Base-by-base conservation (phyloP, 2,329 filamentous ascomycete genomes). In the Orbilia quercus region DNA sequence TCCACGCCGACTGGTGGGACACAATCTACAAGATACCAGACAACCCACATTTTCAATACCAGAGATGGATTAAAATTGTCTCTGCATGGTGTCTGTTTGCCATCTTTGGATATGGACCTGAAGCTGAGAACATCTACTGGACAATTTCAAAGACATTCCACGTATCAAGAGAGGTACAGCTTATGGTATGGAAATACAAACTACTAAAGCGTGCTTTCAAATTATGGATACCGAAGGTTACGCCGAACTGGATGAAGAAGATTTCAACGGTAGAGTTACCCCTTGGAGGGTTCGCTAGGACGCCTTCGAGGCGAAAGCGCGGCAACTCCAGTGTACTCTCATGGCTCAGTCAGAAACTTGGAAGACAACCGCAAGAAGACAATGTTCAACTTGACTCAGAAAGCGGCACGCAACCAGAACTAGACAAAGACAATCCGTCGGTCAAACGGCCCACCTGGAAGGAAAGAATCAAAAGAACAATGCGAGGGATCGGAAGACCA, bases 91-190 rank as follows among this genome's bases (percentile, higher is more conserved):
- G 87, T 23, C 80, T 87, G 11, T 90, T 90, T 77, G 58, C 85
- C n/a, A 85, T 88, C 76, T 90, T 90, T 75, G 88, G 89, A 7
- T 84, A 87, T 14, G 88, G 88, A 28, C 82, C 81, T 23, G 88
- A 90, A 76, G 88, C 88, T 0, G 80, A 82, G 2, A 80, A 81
- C 22, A 84, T 86, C 79, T 89, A 89, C 77, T 81, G 81, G 58
- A 79, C 79, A 2, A 81, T 82, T 65, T 77, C 85, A 11, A 60
- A 67, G 40, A n/a, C 40, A 6, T 23, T 77, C 12, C 38, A 40
- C 9, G 20, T 65, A 9, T 34, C 47, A 1, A 42, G 40, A 16
- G 31, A 72, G 28, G 44, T 65, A 2, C 58, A 64, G 34, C 2
- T 47, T 9, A 14, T 18, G 1, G 44, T 72, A 2, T 45, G 59